These are phyloP conservation scores for Corrigiola litoralis DNA, from an alignment of 179 eudicot species.

Conservation along the genomic window DNA sequence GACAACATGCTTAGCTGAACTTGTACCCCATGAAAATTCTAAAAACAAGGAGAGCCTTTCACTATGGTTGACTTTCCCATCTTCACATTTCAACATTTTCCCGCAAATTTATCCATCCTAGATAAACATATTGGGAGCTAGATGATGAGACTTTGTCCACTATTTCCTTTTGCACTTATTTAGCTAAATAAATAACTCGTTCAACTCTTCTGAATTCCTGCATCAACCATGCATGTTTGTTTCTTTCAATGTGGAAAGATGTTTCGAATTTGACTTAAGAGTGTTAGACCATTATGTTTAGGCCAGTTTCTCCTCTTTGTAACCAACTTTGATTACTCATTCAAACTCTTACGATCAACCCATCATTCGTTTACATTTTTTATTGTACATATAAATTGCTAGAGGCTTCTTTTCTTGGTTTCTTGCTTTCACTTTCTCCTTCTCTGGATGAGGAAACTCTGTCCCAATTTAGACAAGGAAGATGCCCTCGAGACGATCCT, in stretches of 20 bases:
- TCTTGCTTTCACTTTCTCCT: not conserved
- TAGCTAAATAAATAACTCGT: not conserved
- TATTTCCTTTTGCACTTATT: not conserved
- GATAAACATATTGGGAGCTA: not conserved
- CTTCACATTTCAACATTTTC: conserved; percentile 10
- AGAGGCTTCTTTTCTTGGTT: not conserved
- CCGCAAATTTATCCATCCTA: conserved; percentile 10
- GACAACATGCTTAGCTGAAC: conserved; percentile 8
- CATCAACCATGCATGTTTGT: not conserved
- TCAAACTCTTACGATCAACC: not conserved
- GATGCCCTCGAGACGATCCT: conserved; percentile 82
- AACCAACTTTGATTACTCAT: not conserved
- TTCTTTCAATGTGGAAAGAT: not conserved
- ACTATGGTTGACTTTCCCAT: conserved; percentile 10
- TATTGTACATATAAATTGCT: not conserved
- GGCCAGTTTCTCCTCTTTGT: not conserved
- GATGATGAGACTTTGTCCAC: not conserved
- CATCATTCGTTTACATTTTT: not conserved
- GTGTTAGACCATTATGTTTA: not conserved
- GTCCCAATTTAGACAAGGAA: conserved; percentile 85
- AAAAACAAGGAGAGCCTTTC: conserved; percentile 41
- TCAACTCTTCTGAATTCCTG: not conserved
- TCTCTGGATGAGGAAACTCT: conserved; percentile 66
- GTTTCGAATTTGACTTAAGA: not conserved
- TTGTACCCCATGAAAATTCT: conserved; percentile 20